Base-by-base conservation (phyloP, 2,329 filamentous ascomycete species). In the Xylariaceae sp. region DNA sequence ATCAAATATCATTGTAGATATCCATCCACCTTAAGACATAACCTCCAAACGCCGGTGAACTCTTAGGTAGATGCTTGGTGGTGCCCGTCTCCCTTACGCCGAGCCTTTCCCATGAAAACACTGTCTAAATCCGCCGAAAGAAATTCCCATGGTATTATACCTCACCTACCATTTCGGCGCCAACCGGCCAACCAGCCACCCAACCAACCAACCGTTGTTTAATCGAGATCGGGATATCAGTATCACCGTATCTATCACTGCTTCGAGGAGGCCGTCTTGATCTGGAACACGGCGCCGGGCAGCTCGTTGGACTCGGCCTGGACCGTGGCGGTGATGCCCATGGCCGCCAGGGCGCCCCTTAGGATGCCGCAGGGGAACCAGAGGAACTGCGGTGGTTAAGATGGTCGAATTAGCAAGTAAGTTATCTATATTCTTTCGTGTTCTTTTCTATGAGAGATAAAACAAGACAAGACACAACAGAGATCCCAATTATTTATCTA, bases 301-400 rank as follows among this genome's bases (percentile, higher is more conserved):
- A 99, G 79, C 71, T 96, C 93, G 53, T 81, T 89, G 52, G 89
- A 90, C 76, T 97, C 95, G 3, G 92, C 95, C 66, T 96, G 90
- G 1, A 99, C 93, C 1, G 89, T 96, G 9, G 93, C 93, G 66
- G 88, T 88, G 66, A 98, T 92, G 5, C 93, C 95, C 78, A 99
- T 80, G 48, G 89, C 92, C n/a, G 92, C 89, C 48, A 99, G 77
- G n/a, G 91, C 92, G 26, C 95, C 95, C 55, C 93, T 84, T 58
- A 99, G 90, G 47, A 99, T 83, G 45, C 95, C 95, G 66, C 93
- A 96, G 7, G 95, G 95, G 69, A 98, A 97, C 84, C 91, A 97
- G 14, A 99, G 80, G 73, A 96, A 97, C 89, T 96, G 57, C 52
- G 2, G 14, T 32, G 6, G 10, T n/a, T n/a, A n/a, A 26, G 4